phyloP scores from a whole-genome alignment of 1,139 yeast species.

The Debaryomycetaceae sp. region DNA sequence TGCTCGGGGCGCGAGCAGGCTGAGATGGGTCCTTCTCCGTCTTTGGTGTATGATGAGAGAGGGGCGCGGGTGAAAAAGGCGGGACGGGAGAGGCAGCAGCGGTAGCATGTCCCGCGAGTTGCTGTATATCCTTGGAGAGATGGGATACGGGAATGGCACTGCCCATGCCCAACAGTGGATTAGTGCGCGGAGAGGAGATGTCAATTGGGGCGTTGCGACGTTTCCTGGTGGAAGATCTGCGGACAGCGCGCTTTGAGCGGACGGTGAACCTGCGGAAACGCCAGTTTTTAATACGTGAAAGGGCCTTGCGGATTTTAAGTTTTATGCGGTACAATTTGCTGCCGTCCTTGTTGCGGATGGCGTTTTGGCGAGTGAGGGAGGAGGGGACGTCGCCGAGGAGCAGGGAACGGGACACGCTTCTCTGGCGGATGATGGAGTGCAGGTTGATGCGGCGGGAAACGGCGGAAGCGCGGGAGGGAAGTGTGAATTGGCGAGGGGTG shows the following conservation, averaged over 20 bases:
- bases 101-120: conserved; percentile 17
- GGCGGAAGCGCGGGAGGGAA: no score
- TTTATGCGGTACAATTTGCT: conserved; percentile 20
- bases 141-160: conserved; percentile 10
- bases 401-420: conserved; percentile 31
- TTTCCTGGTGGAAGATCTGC: neutral
- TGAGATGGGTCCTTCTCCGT: no score
- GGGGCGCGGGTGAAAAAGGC: conserved; percentile 1
- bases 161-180: conserved; percentile 18
- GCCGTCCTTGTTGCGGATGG: conserved; percentile 26
- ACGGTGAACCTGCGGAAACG: conserved; percentile 17
- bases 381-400: conserved; percentile 39
- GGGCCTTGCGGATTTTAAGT: conserved; percentile 14
- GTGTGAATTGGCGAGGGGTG: no score
- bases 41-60: neutral
- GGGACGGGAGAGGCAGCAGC: conserved; percentile 3
- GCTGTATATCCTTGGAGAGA: conserved; percentile 18
- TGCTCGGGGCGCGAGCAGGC: neutral
- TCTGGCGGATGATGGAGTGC: conserved; percentile 7
- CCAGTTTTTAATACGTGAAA: conserved; percentile 13
- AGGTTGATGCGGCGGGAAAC: no score
- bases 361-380: conserved; percentile 21
- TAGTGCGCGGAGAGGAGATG: conserved; percentile 18
- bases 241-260: conserved; percentile 12
- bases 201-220: conserved; percentile 1